Conservation (phyloP, 2,329 filamentous ascomycete genomes). For the Hypoxylon sp. region DNA sequence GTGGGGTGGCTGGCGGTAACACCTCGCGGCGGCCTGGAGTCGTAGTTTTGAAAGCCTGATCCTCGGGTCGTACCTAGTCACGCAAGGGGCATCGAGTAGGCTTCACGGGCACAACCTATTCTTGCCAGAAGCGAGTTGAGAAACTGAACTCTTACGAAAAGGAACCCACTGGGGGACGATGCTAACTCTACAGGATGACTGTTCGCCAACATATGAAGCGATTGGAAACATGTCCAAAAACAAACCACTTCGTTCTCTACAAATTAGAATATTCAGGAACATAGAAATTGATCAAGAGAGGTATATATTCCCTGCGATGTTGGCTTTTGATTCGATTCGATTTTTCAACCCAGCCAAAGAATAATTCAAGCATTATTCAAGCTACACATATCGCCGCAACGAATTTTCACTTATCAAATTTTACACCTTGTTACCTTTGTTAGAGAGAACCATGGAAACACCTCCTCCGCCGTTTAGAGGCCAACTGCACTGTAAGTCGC, state of each 20-base stretch:
- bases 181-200: background rate
- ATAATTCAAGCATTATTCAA: background rate
- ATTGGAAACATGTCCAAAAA: conserved; percentile 1
- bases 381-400: background rate
- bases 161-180: background rate
- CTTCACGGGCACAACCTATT: background rate
- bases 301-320: conserved; percentile 3
- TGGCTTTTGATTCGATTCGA: background rate
- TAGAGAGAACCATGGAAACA: background rate
- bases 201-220: background rate
- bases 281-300: background rate
- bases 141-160: background rate
- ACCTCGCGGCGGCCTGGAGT: too few relatives aligned
- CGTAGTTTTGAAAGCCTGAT: too few relatives aligned
- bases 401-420: background rate
- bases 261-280: background rate
- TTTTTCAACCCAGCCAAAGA: background rate
- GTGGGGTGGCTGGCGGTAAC: background rate
- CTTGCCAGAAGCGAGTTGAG: background rate
- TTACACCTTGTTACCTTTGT: background rate
- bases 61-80: too few relatives aligned
- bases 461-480: background rate
- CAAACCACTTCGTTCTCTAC: background rate
- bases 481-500: conserved; percentile 3
- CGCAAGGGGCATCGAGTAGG: background rate